Percentiles rank a stretch among this genome's conserved stretches.
Conservation (phyloP, 352 stramenopile genomes). For the Peronosclerospora sorghi region DNA sequence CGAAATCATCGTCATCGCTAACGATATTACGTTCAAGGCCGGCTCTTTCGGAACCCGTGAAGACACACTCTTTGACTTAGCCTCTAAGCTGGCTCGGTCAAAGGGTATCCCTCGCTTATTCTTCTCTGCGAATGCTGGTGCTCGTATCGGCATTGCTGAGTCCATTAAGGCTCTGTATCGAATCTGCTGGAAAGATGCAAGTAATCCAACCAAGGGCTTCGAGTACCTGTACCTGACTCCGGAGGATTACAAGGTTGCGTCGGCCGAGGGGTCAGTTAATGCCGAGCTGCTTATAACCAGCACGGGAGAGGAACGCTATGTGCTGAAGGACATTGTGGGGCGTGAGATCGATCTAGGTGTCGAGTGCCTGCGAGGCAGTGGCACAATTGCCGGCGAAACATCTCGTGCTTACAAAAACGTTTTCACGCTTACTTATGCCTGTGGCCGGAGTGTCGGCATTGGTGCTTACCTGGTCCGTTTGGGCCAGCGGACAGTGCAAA, state of each 20-base stretch:
- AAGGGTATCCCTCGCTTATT: conserved; percentile 94
- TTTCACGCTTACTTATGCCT: conserved; percentile 99
- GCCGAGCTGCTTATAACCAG: conserved; percentile 53
- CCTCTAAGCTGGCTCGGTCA: conserved; percentile 90
- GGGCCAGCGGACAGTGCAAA: conserved; percentile 99
- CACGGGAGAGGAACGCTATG: conserved; percentile 82
- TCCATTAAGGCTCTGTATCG: conserved; percentile 97
- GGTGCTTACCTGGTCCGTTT: conserved; percentile 99
- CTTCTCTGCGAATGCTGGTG: conserved; percentile 98
- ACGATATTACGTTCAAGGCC: conserved; percentile 99
- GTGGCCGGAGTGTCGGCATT: conserved; percentile 98
- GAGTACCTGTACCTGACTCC: conserved; percentile 97
- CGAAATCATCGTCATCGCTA: too few relatives aligned
- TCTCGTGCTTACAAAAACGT: conserved; percentile 97
- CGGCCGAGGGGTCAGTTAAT: conserved; percentile 85
- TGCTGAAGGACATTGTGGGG: conserved; percentile 97
- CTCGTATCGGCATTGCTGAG: conserved; percentile 97
- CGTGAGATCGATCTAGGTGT: conserved; percentile 96
- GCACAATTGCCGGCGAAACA: conserved; percentile 98
- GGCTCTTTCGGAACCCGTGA: too few relatives aligned
- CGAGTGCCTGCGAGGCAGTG: conserved; percentile 98
- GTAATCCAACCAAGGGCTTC: conserved; percentile 95
- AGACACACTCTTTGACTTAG: conserved; percentile 98
- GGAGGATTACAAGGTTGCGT: conserved; percentile 90
- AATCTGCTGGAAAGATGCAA: conserved; percentile 95